These are phyloP conservation scores for Thraustotheca clavata DNA, from an alignment of 352 stramenopile species.

Conservation along the genomic window DNA sequence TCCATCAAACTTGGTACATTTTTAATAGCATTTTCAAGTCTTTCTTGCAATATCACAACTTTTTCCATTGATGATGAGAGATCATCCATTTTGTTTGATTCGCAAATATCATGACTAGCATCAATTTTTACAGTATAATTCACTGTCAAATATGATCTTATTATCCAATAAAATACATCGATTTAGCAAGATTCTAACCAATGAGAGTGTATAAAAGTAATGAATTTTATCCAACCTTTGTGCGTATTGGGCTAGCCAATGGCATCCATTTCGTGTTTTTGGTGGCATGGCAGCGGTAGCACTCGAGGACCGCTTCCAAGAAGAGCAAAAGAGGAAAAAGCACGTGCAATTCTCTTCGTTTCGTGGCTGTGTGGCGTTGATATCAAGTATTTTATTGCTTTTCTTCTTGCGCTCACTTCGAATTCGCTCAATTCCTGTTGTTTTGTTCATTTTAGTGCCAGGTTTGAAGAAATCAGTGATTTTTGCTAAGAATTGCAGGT, in stretches of 20 bases:
- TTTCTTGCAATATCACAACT: no score
- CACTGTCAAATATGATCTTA: no score
- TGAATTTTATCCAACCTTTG: constrained; percentile 1
- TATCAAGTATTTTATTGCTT: neutral
- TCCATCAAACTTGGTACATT: no score
- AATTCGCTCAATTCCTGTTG: neutral
- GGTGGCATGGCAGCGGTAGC: neutral
- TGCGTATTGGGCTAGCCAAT: neutral
- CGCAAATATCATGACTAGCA: no score
- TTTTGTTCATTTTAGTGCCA: constrained; percentile 14
- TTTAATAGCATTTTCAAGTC: no score
- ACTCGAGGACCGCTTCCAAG: no score
- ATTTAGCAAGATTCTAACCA: no score
- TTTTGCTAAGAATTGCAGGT: neutral
- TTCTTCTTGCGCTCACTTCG: neutral
- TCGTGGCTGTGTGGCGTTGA: neutral
- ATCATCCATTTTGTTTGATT: no score
- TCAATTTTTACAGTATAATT: no score
- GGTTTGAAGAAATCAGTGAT: neutral
- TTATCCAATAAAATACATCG: no score
- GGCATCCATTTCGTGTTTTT: neutral
- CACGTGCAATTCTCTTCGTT: constrained; percentile 14
- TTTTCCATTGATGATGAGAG: no score
- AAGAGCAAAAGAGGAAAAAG: neutral
- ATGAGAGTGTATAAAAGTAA: neutral